Percentiles rank a stretch among this genome's conserved stretches.
Evolutionary conservation across 1,139 yeast species (phyloP).

Genomic region (Sporopachydermia cereana): DNA sequence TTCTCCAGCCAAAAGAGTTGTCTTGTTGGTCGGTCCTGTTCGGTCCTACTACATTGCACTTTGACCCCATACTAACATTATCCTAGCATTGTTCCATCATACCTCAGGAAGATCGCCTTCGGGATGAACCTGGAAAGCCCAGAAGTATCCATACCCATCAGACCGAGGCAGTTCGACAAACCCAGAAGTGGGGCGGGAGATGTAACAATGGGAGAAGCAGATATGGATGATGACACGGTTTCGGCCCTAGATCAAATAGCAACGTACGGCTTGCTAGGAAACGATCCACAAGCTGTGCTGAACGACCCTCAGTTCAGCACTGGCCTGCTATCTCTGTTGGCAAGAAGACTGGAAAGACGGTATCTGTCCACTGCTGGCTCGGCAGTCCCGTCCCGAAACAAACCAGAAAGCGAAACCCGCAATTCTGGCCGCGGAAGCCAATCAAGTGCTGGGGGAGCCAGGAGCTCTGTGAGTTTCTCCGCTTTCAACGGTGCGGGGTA

Average conservation of each 20-base stretch:
- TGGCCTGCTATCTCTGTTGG: neutral
- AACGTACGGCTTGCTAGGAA: neutral
- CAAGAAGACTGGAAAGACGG: neutral
- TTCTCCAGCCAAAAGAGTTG: no score
- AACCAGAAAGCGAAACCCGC: neutral
- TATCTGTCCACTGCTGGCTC: neutral
- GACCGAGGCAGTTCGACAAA: neutral
- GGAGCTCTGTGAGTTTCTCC: neutral
- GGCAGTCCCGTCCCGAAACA: neutral
- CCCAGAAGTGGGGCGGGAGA: neutral
- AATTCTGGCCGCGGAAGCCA: neutral
- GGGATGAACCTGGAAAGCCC: slow-evolving; percentile 3
- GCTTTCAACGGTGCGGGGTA: neutral
- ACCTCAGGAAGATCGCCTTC: slow-evolving; percentile 1
- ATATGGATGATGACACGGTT: neutral
- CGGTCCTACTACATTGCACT: no score
- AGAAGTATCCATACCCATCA: neutral
- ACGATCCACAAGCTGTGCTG: neutral
- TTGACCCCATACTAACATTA: no score
- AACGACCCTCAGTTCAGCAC: neutral
- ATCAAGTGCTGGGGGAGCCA: neutral
- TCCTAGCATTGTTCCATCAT: slow-evolving; percentile 3
- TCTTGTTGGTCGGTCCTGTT: no score
- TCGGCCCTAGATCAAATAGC: neutral
- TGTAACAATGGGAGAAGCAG: neutral